phyloP scores from a whole-genome alignment of 768 basidiomycete genomes.

The Trametes cinnabarina region DNA sequence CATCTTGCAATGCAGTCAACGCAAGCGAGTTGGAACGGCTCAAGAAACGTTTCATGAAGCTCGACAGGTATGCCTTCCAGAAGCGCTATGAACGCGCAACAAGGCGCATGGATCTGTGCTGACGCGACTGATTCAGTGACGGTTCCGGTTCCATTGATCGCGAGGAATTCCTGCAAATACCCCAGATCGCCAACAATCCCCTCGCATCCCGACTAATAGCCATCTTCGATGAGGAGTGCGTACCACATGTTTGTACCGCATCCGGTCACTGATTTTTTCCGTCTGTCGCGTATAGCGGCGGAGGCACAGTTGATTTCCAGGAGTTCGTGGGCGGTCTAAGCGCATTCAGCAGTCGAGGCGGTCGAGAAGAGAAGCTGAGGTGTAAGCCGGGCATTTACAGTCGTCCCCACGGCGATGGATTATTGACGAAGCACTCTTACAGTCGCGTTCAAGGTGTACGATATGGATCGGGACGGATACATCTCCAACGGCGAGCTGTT shows the following conservation, averaged over 20 bases:
- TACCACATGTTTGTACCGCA: slow-evolving; percentile 19
- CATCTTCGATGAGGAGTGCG: slow-evolving; percentile 98
- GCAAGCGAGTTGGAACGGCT: slow-evolving; percentile 90
- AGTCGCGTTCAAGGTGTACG: slow-evolving; percentile 99
- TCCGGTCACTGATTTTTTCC: neutral
- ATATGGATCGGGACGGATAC: slow-evolving; percentile 95
- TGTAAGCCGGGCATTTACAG: slow-evolving; percentile 53
- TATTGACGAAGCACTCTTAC: neutral
- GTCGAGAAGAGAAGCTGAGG: slow-evolving; percentile 92
- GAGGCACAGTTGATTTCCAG: slow-evolving; percentile 98
- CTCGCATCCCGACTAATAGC: slow-evolving; percentile 97
- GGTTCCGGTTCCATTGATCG: slow-evolving; percentile 97
- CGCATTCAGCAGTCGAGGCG: slow-evolving; percentile 96
- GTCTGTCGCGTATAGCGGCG: slow-evolving; percentile 58
- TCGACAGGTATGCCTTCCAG: slow-evolving; percentile 67
- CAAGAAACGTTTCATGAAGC: slow-evolving; percentile 99
- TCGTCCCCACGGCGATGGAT: neutral
- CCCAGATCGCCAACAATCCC: slow-evolving; percentile 97
- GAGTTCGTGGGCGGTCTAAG: slow-evolving; percentile 98
- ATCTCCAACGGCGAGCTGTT: slow-evolving; percentile 99
- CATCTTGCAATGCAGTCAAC: slow-evolving; percentile 68
- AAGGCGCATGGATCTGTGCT: neutral
- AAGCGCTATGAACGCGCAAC: neutral
- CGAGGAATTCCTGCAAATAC: slow-evolving; percentile 98
- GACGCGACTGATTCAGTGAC: slow-evolving; percentile 52